Conservation (phyloP, 23 red algal genomes). For the Gracilaria caudata region DNA sequence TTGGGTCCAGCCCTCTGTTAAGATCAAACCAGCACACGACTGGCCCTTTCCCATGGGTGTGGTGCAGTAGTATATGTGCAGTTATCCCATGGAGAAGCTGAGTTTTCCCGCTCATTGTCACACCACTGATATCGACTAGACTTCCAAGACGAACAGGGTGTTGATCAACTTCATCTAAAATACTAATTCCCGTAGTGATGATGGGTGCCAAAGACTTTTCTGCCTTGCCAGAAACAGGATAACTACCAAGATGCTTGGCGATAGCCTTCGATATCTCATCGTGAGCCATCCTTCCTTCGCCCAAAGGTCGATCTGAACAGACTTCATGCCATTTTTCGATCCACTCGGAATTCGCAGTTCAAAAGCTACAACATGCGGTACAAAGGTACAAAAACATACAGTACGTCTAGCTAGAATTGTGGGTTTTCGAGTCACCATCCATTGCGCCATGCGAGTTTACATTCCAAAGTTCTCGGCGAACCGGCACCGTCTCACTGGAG, state of each 20-base stretch:
- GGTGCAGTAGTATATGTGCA: conserved; percentile 35
- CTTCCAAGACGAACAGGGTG: conserved; percentile 31
- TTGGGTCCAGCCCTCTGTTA: conserved; percentile 31
- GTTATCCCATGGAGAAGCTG: conserved; percentile 46
- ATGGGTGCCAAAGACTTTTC: neutral
- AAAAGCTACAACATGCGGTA: too few relatives aligned
- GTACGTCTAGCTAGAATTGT: too few relatives aligned
- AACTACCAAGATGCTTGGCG: conserved; percentile 5
- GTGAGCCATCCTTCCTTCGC: neutral
- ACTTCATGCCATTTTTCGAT: neutral
- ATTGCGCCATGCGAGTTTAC: too few relatives aligned
- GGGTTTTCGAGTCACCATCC: too few relatives aligned
- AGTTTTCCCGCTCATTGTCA: conserved; percentile 44
- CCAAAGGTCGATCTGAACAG: neutral
- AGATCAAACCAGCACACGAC: conserved; percentile 63
- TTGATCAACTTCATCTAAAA: conserved; percentile 11
- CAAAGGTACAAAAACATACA: too few relatives aligned
- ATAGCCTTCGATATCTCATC: neutral
- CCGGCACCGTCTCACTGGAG: too few relatives aligned
- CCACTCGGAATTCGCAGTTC: too few relatives aligned
- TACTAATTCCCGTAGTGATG: neutral
- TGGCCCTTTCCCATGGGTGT: neutral
- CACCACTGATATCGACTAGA: conserved; percentile 49
- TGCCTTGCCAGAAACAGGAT: neutral
- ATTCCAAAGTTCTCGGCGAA: too few relatives aligned